These are phyloP conservation scores for Skeletonema potamos DNA, from an alignment of 108 stramenopile species.

Conservation along the genomic window DNA sequence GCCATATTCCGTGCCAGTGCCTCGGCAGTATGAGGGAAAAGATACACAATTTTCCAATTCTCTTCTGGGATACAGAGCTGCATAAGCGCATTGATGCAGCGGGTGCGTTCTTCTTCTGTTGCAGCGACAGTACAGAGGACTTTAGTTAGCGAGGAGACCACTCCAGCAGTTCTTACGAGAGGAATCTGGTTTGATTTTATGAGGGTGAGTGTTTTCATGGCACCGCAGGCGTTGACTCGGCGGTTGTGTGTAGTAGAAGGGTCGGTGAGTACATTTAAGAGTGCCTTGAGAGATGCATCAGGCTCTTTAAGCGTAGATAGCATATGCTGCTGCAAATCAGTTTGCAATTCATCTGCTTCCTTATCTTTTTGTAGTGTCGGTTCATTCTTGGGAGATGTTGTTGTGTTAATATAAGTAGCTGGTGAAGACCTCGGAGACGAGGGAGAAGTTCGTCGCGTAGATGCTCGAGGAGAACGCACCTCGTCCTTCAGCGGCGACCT, in stretches of 20 bases:
- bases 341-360: background rate
- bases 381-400: background rate
- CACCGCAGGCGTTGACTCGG: conserved; percentile 47
- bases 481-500: background rate
- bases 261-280: conserved; percentile 30
- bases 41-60: conserved; percentile 38
- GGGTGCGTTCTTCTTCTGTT: conserved; percentile 41
- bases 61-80: conserved; percentile 45
- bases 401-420: background rate
- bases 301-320: conserved; percentile 21
- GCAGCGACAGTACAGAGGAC: conserved; percentile 41
- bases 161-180: conserved; percentile 34
- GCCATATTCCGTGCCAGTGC: conserved; percentile 43
- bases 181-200: conserved; percentile 34
- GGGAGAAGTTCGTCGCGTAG: background rate
- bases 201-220: conserved; percentile 38
- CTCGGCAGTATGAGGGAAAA: conserved; percentile 40
- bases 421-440: background rate
- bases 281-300: conserved; percentile 26
- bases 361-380: background rate
- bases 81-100: conserved; percentile 49
- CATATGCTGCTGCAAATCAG: background rate
- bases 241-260: conserved; percentile 26
- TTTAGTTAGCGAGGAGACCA: conserved; percentile 28
- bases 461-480: background rate